Evolutionary conservation across 495 filamentous ascomycete genomes (phyloP).

Genomic region (Aspergillus carlsbadensis): DNA sequence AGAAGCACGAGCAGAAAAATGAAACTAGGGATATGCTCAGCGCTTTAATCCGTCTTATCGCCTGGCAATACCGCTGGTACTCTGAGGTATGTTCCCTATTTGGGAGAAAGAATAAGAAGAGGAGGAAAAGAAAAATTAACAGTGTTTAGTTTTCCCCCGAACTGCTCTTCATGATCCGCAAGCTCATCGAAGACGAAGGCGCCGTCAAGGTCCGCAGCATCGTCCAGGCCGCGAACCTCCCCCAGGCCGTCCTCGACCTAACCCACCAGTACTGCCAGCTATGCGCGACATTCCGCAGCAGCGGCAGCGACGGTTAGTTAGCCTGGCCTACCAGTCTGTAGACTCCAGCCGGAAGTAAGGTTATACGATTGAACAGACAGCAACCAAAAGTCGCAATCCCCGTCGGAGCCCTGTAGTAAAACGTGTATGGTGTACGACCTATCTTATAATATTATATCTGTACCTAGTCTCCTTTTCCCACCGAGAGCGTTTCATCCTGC

Average conservation of each 20-base stretch:
- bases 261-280: slow-evolving; percentile 95
- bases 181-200: slow-evolving; percentile 94
- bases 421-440: background rate
- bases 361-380: background rate
- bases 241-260: slow-evolving; percentile 88
- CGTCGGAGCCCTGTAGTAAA: background rate
- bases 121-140: too few species aligned
- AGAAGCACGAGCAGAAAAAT: slow-evolving; percentile 68
- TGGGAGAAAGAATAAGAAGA: too few species aligned
- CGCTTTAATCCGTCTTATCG: slow-evolving; percentile 80
- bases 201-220: slow-evolving; percentile 97
- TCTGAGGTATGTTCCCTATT: slow-evolving; percentile 75
- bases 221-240: slow-evolving; percentile 90
- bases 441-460: slow-evolving; percentile 3
- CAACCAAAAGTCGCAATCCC: background rate
- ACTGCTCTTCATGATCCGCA: slow-evolving; percentile 80
- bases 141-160: slow-evolving; percentile 81
- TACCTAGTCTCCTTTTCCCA: background rate
- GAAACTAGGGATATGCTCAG: slow-evolving; percentile 75
- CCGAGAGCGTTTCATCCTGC: background rate
- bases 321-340: slow-evolving; percentile 12
- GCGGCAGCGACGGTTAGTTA: slow-evolving; percentile 86
- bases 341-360: too few species aligned
- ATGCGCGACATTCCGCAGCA: slow-evolving; percentile 92
- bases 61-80: slow-evolving; percentile 99